Evolutionary conservation across 2,329 filamentous ascomycete genomes (phyloP), one percentile per base, ranked within the genome.

Genomic region (Fusarium clavum): DNA sequence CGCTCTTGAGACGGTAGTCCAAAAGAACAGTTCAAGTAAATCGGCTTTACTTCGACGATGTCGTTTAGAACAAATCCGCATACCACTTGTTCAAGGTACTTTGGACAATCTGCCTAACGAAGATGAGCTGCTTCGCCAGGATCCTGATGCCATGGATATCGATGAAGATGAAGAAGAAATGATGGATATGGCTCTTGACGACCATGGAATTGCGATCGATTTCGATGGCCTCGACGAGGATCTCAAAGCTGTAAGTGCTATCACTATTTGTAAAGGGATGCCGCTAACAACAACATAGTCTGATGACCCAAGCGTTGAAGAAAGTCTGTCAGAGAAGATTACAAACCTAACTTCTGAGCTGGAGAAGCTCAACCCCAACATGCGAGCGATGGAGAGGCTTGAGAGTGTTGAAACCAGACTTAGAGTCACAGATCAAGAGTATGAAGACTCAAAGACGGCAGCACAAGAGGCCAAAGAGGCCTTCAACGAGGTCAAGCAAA

Each of bases 321-420:
- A 92, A 47, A 86, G 87, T 61, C 85, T 99, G 3, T 88, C 92
- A 56, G 93, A 97, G 57, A 91, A 90, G 75, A 94, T 99, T 70
- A 85, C 87, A 22, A 86, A 87, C 29, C 86, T 99, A 12, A 90
- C 90, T 46, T 84, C 87, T 32, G 93, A 97, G 73, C 88, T 99
- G 22, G 94, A 97, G 77, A 97, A 97, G 81, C 91, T 98, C 80
- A 94, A 96, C 67, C 96, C 96, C 27, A 98, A 99, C 80, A 97
- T 97, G 89, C 93, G 95, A 74, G 96, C 95, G 11, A 94, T 94
- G 80, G 94, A 98, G 77, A 92, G 95, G 52, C 86, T 99, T 8
- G 93, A 96, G 77, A 91, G 90, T 24, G 94, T 97, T 11, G 92
- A 97, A 79, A 87, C 89, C 54, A 91, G 94, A 65, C 90, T 98